These are phyloP conservation scores for Samsoniella hepiali DNA, from an alignment of 2,329 filamentous ascomycete species.

Conservation along the genomic window DNA sequence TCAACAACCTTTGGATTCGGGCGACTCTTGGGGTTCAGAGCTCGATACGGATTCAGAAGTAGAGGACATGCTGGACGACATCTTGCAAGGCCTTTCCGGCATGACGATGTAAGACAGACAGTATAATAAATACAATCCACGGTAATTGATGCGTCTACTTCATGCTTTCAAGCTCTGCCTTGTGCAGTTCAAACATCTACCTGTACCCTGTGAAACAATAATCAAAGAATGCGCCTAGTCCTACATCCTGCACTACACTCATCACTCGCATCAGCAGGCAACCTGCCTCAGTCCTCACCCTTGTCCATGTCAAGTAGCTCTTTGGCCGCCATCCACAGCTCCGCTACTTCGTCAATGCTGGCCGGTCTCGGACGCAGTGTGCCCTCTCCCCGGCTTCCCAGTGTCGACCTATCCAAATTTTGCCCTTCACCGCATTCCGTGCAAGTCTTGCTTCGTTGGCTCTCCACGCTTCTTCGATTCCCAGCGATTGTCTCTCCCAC, in stretches of 20 bases:
- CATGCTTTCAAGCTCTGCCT: neutral
- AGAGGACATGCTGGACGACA: neutral
- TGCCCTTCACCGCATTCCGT: neutral
- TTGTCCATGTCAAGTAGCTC: constrained; percentile 25
- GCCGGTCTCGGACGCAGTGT: neutral
- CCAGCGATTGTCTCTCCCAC: neutral
- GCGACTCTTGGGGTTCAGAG: neutral
- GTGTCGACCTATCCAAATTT: constrained; percentile 1
- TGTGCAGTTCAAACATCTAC: neutral
- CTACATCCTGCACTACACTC: neutral
- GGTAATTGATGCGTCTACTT: neutral
- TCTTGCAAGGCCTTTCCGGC: neutral
- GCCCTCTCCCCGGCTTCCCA: neutral
- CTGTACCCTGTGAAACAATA: neutral
- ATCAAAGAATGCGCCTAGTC: neutral
- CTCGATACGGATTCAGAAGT: neutral
- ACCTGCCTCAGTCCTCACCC: neutral
- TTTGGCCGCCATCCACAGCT: constrained; percentile 27
- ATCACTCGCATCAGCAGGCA: neutral
- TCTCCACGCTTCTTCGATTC: neutral
- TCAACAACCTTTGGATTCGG: neutral
- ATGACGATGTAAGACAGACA: neutral
- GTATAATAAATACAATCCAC: neutral
- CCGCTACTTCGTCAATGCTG: constrained; percentile 18
- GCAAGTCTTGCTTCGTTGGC: neutral